phyloP scores from a whole-genome alignment of 495 filamentous ascomycete species.

The Lindgomyces ingoldianus region DNA sequence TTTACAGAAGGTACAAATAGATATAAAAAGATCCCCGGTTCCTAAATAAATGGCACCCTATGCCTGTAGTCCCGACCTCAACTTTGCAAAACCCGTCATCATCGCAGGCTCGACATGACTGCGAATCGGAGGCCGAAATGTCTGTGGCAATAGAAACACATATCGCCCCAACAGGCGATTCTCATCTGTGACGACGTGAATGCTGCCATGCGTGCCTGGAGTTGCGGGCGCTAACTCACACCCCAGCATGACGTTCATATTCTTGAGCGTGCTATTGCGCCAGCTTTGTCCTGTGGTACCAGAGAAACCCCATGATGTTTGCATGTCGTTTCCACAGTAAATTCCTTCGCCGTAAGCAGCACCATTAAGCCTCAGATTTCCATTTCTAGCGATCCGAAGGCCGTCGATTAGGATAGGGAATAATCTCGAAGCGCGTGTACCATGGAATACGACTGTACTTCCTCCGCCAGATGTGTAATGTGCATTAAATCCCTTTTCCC shows the following conservation, averaged over 20 bases:
- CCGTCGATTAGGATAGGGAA: conserved; percentile 39
- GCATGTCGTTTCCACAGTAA: conserved; percentile 38
- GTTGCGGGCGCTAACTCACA: conserved; percentile 29
- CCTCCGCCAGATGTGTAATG: not conserved
- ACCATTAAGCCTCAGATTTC: conserved; percentile 30
- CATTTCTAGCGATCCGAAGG: conserved; percentile 21
- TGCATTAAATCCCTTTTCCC: conserved; percentile 26
- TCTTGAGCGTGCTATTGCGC: conserved; percentile 22
- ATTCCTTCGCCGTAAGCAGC: conserved; percentile 35
- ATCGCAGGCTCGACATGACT: conserved; percentile 36
- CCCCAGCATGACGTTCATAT: conserved; percentile 31
- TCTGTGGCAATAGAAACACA: conserved; percentile 34
- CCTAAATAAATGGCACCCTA: too few relatives aligned
- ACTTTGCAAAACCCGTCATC: conserved; percentile 27
- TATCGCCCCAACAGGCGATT: conserved; percentile 33
- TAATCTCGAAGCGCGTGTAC: conserved; percentile 33
- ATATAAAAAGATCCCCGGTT: too few relatives aligned
- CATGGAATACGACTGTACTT: conserved; percentile 38
- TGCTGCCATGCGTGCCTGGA: not conserved
- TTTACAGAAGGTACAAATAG: too few relatives aligned
- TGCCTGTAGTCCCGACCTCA: conserved; percentile 2
- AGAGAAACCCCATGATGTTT: conserved; percentile 26
- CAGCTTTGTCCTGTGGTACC: conserved; percentile 12
- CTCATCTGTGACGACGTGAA: conserved; percentile 34
- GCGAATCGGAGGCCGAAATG: conserved; percentile 15